A percentile compares a stretch with the other conserved stretches of the same genome.
Evolutionary conservation across 768 basidiomycete species (phyloP).

Genomic region (Porphyrellus cyaneotinctus): DNA sequence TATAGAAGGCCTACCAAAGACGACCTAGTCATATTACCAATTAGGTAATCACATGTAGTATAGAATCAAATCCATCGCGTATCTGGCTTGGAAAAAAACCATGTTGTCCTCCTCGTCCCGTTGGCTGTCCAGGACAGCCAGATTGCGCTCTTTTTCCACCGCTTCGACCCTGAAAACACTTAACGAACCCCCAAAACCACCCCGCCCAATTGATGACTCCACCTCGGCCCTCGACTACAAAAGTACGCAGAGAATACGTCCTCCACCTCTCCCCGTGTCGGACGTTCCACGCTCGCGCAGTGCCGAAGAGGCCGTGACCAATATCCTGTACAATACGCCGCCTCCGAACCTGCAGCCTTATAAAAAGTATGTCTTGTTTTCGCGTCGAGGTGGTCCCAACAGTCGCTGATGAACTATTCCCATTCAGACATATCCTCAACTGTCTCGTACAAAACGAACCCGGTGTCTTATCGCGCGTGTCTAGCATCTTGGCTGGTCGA

Average conservation of each 20-base stretch:
- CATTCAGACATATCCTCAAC: slow-evolving; percentile 83
- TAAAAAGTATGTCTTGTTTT: slow-evolving; percentile 61
- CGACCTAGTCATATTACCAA: slow-evolving; percentile 18
- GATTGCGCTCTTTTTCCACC: slow-evolving; percentile 22
- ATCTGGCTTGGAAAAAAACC: background rate
- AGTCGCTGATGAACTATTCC: slow-evolving; percentile 4
- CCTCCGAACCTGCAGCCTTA: slow-evolving; percentile 88
- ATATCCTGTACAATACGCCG: slow-evolving; percentile 95
- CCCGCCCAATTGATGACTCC: slow-evolving; percentile 82
- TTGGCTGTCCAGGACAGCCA: slow-evolving; percentile 13
- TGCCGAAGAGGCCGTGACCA: slow-evolving; percentile 95
- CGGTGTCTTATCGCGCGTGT: slow-evolving; percentile 96
- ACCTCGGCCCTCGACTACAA: slow-evolving; percentile 96
- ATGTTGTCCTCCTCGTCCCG: slow-evolving; percentile 19
- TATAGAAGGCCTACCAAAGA: slow-evolving; percentile 45
- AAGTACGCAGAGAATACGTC: slow-evolving; percentile 59
- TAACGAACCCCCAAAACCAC: slow-evolving; percentile 59
- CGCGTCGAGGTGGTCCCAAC: background rate
- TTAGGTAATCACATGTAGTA: slow-evolving; percentile 14
- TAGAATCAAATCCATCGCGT: background rate
- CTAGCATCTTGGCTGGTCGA: slow-evolving; percentile 93
- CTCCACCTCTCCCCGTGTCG: slow-evolving; percentile 81
- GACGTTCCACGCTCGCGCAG: slow-evolving; percentile 79
- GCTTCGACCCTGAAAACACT: slow-evolving; percentile 14
- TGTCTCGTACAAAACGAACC: slow-evolving; percentile 99